Base-by-base conservation (phyloP, 2,329 filamentous ascomycete genomes). In the Verruconis gallopava region DNA sequence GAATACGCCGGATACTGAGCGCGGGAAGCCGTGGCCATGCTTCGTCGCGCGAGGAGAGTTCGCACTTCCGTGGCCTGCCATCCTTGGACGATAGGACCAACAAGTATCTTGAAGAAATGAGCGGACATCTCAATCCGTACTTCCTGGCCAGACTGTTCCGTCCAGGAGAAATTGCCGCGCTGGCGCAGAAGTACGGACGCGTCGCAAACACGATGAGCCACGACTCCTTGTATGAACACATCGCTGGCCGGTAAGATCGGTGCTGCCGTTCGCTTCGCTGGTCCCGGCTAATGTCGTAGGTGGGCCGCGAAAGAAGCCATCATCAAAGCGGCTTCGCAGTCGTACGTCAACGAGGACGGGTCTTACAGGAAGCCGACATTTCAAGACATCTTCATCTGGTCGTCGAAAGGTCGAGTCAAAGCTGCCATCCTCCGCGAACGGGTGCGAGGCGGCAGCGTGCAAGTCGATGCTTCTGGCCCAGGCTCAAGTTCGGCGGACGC, bases 1-100 rank as follows among this genome's bases (percentile, higher is more conserved):
- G 85, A 43, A 75, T 93, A 45, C 62, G 66, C 46, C 57, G 59
- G 15, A 65, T 86, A 40, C 58, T 89, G 40, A 38, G 6, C 6
- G 15, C 12, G 12, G 5, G 9, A 9, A 11, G 9, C 15, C 40
- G 3, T 3, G 15, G 21, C 34, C 11, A 19, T 20, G 13, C 17
- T 4, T 22, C 17, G 3, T n/a, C 28, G 14, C 12, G 21, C 19
- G 14, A 13, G 12, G 5, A 20, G 22, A 13, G 34, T 32, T 9
- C 6, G 28, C 14, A 30, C 11, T 14, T 30, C 14, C 33, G 33
- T 9, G 4, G 22, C 19, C 30, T 42, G 35, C n/a, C 19, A 33
- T n/a, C 6, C 21, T n/a, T 19, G 9, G 17, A 36, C 14, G 17
- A 30, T n/a, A 30, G 25, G n/a, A 30, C 25, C 25, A 30, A 30